Conservation (phyloP, 208 protist genomes). For the Chromosphaera perkinsii region DNA sequence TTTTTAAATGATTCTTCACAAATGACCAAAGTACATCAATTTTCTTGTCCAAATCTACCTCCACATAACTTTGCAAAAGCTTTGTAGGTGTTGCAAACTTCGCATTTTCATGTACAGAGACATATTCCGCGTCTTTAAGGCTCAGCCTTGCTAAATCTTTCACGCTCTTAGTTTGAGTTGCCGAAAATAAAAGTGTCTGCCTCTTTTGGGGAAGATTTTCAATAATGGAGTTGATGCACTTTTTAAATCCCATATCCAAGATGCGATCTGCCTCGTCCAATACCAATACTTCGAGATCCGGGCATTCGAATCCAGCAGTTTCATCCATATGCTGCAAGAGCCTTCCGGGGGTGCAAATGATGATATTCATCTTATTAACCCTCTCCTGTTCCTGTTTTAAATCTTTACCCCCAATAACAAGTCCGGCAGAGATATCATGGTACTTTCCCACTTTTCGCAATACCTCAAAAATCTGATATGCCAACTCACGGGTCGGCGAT, state of each 20-base stretch:
- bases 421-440: constrained; percentile 78
- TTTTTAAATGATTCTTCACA: constrained; percentile 83
- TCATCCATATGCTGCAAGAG: constrained; percentile 97
- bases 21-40: constrained; percentile 93
- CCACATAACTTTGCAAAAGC: constrained; percentile 69
- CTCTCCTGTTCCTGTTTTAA: constrained; percentile 77
- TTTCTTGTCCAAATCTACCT: constrained; percentile 83
- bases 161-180: constrained; percentile 93
- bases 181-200: constrained; percentile 86
- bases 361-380: constrained; percentile 88
- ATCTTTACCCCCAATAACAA: constrained; percentile 96
- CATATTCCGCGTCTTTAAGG: constrained; percentile 83
- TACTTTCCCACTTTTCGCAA: constrained; percentile 81
- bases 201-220: constrained; percentile 64
- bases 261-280: constrained; percentile 97
- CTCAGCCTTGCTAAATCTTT: constrained; percentile 81
- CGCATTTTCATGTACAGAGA: constrained; percentile 67
- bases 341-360: constrained; percentile 95
- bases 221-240: constrained; percentile 85
- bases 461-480: constrained; percentile 97
- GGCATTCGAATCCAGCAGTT: constrained; percentile 73
- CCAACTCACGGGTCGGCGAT: constrained; percentile 95
- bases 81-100: constrained; percentile 4
- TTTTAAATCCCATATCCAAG: constrained; percentile 93
- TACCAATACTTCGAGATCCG: constrained; percentile 86